Conservation (phyloP, 805 yeast species). For the Hemisphaericaspora nanyangensis region DNA sequence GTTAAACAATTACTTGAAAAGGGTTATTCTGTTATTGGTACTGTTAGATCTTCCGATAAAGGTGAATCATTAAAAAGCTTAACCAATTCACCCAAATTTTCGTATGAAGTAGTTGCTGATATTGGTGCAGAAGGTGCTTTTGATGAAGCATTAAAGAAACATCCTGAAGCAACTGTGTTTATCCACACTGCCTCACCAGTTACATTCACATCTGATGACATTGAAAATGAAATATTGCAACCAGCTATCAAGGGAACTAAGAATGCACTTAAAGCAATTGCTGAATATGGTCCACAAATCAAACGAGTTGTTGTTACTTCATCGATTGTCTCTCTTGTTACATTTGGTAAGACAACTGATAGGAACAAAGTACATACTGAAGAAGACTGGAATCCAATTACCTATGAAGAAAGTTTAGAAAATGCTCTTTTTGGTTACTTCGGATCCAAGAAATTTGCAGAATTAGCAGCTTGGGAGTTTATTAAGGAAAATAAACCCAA, state of each 20-base stretch:
- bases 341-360: constrained; percentile 4
- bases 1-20: constrained; percentile 35
- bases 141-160: constrained; percentile 40
- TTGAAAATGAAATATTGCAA: constrained; percentile 45
- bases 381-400: constrained; percentile 30
- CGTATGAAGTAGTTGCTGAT: constrained; percentile 29
- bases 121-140: constrained; percentile 40
- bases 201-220: constrained; percentile 35
- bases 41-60: constrained; percentile 45
- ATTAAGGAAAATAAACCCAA: constrained; percentile 20
- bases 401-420: constrained; percentile 35
- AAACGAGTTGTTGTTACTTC: constrained; percentile 49
- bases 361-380: constrained; percentile 25
- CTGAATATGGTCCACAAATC: constrained; percentile 22
- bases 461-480: constrained; percentile 56
- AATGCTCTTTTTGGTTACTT: constrained; percentile 43
- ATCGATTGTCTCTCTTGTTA: constrained; percentile 38
- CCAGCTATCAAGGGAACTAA: constrained; percentile 53
- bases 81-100: constrained; percentile 12
- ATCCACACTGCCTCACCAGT: constrained; percentile 48
- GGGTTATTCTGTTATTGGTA: constrained; percentile 46
- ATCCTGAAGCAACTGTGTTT: constrained; percentile 40
- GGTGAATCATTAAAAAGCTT: constrained; percentile 31
- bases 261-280: constrained; percentile 14
- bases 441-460: constrained; percentile 62